These are phyloP conservation scores for Serpula lacrymans DNA, from an alignment of 768 basidiomycete species.

Conservation along the genomic window DNA sequence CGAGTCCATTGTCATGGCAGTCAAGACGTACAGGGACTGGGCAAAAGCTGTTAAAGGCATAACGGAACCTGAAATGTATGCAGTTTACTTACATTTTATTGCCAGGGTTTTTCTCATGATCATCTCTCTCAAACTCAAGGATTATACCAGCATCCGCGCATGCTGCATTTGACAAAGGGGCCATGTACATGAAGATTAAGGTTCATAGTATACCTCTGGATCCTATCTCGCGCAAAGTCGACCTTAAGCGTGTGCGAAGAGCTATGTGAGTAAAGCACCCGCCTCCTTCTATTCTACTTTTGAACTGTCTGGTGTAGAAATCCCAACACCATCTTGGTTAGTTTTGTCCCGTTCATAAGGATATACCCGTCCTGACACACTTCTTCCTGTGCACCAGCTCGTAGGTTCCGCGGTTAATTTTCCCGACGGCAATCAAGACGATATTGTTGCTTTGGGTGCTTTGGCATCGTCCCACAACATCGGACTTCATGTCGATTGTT, in stretches of 20 bases:
- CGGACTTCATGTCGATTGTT: conserved; percentile 93
- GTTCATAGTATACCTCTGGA: conserved; percentile 85
- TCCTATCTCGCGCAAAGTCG: conserved; percentile 67
- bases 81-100: conserved; percentile 1
- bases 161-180: conserved; percentile 94
- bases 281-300: conserved; percentile 1
- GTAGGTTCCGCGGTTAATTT: conserved; percentile 87
- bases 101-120: not conserved
- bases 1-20: conserved; percentile 93
- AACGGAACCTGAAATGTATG: conserved; percentile 88
- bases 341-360: conserved; percentile 7
- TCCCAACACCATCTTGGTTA: conserved; percentile 82
- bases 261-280: conserved; percentile 67
- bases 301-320: conserved; percentile 55
- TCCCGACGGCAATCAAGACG: conserved; percentile 83
- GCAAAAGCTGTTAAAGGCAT: conserved; percentile 82
- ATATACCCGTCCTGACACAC: not conserved
- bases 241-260: conserved; percentile 71
- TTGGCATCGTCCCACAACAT: conserved; percentile 74
- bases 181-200: conserved; percentile 85
- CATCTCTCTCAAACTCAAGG: conserved; percentile 38
- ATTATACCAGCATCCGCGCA: conserved; percentile 83
- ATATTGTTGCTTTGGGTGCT: conserved; percentile 73
- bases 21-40: conserved; percentile 95
- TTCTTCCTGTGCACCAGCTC: conserved; percentile 48